phyloP scores from a whole-genome alignment of 2,329 filamentous ascomycete genomes.

The Colletotrichum phormii region DNA sequence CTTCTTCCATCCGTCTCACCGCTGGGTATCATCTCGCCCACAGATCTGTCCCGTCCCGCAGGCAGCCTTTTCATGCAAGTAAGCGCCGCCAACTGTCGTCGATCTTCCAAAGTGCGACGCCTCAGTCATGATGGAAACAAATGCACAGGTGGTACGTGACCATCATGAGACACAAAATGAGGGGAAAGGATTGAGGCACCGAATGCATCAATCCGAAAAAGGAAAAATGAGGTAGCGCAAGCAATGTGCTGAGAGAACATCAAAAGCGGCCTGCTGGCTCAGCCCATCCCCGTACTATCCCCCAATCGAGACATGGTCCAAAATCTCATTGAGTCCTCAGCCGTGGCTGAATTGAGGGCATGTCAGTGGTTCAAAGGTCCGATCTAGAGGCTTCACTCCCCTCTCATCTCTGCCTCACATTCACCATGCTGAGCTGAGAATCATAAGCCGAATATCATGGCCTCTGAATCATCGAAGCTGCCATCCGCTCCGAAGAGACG shows the following conservation, averaged over 20 bases:
- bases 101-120: no score
- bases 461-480: conserved; percentile 16
- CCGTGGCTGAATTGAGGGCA: conserved; percentile 25
- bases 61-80: background rate
- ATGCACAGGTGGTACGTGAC: no score
- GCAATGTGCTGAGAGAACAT: background rate
- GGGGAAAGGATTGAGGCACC: background rate
- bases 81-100: background rate
- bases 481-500: conserved; percentile 20
- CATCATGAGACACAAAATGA: background rate
- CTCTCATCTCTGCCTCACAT: conserved; percentile 7
- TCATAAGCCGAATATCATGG: conserved; percentile 8
- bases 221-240: background rate
- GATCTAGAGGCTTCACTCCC: background rate
- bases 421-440: background rate
- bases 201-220: background rate
- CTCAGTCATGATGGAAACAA: no score
- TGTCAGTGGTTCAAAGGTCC: conserved; percentile 17
- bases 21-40: background rate
- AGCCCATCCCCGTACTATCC: background rate
- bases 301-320: background rate
- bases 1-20: background rate
- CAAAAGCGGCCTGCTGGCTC: background rate
- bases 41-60: background rate
- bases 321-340: background rate